phyloP scores from a whole-genome alignment of 2,329 filamentous ascomycete species.

The Penicillium sp. region DNA sequence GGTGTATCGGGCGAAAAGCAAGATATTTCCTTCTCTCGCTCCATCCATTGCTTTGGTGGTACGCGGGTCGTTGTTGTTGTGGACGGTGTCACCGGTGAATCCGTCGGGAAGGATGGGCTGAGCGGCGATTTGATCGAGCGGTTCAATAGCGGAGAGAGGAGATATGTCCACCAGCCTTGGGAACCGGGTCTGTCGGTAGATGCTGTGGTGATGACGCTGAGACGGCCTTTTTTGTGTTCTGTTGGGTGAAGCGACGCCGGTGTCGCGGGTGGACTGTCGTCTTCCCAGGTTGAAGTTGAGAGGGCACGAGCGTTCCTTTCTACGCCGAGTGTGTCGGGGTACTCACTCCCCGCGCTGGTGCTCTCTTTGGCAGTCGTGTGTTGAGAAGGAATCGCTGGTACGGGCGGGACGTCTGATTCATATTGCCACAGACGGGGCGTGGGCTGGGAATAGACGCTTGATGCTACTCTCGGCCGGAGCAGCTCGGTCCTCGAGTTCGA shows the following conservation, averaged over 20 bases:
- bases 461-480: conserved; percentile 34
- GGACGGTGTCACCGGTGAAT: not conserved
- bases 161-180: conserved; percentile 50
- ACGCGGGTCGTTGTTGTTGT: conserved; percentile 4
- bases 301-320: conserved; percentile 20
- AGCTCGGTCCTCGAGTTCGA: conserved; percentile 25
- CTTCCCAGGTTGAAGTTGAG: conserved; percentile 41
- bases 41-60: conserved; percentile 26
- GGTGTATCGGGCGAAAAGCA: conserved; percentile 37
- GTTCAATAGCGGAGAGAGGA: conserved; percentile 45
- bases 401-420: conserved; percentile 36
- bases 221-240: conserved; percentile 3
- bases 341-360: conserved; percentile 2
- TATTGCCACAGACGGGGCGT: conserved; percentile 30
- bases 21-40: conserved; percentile 26
- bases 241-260: conserved; percentile 12
- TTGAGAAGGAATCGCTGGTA: conserved; percentile 40
- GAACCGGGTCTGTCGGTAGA: conserved; percentile 39
- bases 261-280: conserved; percentile 22
- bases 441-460: conserved; percentile 46
- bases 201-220: conserved; percentile 36
- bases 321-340: conserved; percentile 7
- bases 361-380: conserved; percentile 23
- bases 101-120: conserved; percentile 23
- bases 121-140: conserved; percentile 26